Percentiles rank a stretch among this genome's conserved stretches.
These are phyloP conservation scores for Lasiodiplodia sp. DNA, from an alignment of 2,329 filamentous ascomycete species.

Conservation along the genomic window DNA sequence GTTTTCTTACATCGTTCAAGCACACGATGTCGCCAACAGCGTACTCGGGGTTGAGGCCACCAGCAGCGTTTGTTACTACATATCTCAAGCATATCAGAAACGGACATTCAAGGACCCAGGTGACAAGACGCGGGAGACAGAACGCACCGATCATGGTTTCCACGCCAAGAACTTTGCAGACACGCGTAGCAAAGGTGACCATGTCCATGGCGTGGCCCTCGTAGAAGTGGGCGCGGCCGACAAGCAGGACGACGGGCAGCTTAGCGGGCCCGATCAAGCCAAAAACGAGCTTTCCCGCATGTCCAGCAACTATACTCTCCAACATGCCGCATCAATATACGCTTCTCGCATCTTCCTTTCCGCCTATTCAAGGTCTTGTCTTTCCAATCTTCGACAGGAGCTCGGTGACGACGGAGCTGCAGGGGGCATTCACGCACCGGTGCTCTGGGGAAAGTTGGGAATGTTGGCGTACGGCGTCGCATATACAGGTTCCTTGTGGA, in stretches of 20 bases:
- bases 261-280: conserved; percentile 62
- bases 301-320: conserved; percentile 59
- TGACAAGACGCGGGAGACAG: background rate
- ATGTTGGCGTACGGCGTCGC: conserved; percentile 66
- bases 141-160: conserved; percentile 63
- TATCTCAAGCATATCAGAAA: conserved; percentile 32
- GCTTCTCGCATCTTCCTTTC: background rate
- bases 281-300: conserved; percentile 71
- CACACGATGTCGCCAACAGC: conserved; percentile 70
- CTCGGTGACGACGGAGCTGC: background rate
- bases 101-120: conserved; percentile 24
- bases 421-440: conserved; percentile 54
- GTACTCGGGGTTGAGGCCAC: conserved; percentile 70
- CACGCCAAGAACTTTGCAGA: conserved; percentile 68
- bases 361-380: background rate
- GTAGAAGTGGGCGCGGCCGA: conserved; percentile 72
- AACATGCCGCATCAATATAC: conserved; percentile 8
- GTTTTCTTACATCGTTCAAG: conserved; percentile 64
- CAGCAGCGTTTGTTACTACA: conserved; percentile 71
- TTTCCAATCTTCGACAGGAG: background rate
- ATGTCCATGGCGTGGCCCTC: conserved; percentile 70
- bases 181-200: conserved; percentile 69
- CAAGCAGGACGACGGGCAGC: conserved; percentile 67
- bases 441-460: conserved; percentile 67
- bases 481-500: conserved; percentile 58